phyloP scores from a whole-genome alignment of 1,284 basidiomycete genomes.

The Ganoderma lucidum region DNA sequence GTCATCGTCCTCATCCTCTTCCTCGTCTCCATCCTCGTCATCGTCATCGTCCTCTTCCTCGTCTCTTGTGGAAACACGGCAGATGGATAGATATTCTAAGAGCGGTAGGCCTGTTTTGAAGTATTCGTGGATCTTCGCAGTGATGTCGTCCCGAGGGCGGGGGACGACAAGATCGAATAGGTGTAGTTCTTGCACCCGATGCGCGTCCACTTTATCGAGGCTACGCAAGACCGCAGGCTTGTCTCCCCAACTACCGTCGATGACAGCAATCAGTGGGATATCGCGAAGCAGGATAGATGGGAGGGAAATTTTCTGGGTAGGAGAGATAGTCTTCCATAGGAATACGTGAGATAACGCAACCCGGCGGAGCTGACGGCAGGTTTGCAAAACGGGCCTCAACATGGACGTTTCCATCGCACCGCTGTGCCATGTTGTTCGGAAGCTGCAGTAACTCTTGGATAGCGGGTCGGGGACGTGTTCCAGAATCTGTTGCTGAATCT shows the following conservation, averaged over 20 bases:
- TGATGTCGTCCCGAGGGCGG: not conserved
- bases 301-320: not conserved
- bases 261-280: not conserved
- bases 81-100: not conserved
- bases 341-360: not conserved
- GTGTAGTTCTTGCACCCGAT: not conserved
- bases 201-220: not conserved
- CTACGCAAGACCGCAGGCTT: not conserved
- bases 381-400: not conserved
- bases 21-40: not conserved
- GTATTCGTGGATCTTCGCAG: not conserved
- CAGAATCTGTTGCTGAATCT: not conserved
- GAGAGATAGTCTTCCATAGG: not conserved
- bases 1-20: no score
- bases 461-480: not conserved
- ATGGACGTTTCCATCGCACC: not conserved
- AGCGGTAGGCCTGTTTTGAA: not conserved
- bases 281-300: not conserved
- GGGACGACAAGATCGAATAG: not conserved
- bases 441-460: not conserved
- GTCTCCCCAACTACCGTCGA: not conserved
- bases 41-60: not conserved
- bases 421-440: not conserved
- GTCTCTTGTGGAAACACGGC: not conserved
- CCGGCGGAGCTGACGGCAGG: constrained; percentile 5